phyloP scores from a whole-genome alignment of 2,329 filamentous ascomycete species.

The Ophiostoma montium region DNA sequence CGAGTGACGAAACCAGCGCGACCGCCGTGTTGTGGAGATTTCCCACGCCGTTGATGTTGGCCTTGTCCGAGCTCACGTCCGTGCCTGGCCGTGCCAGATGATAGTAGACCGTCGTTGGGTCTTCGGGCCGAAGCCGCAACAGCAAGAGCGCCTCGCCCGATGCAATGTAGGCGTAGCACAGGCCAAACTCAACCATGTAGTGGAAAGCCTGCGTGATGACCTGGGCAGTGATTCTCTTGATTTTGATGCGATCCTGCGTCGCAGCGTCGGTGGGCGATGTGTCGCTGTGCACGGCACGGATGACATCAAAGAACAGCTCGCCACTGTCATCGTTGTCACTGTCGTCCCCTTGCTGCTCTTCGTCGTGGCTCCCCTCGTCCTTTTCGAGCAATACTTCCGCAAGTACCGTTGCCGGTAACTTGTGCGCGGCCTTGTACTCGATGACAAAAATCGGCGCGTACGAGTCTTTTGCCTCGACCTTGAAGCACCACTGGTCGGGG shows the following conservation, averaged over 20 bases:
- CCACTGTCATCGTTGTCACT: too few species aligned
- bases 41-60: neutral
- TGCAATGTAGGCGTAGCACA: slow-evolving; percentile 4
- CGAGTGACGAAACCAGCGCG: slow-evolving; percentile 3
- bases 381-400: neutral
- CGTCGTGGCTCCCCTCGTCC: neutral
- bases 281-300: neutral
- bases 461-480: neutral
- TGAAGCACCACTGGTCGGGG: slow-evolving; percentile 4
- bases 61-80: neutral
- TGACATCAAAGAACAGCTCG: too few species aligned
- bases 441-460: neutral
- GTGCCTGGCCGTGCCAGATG: neutral
- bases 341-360: neutral
- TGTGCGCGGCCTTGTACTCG: neutral
- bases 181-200: slow-evolving; percentile 7
- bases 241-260: neutral
- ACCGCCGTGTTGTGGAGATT: neutral
- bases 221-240: neutral
- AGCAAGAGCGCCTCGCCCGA: slow-evolving; percentile 1
- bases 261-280: neutral
- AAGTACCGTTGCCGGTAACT: neutral
- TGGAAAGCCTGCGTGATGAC: slow-evolving; percentile 5
- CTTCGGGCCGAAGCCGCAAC: neutral
- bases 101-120: slow-evolving; percentile 2